Evolutionary conservation across 2,329 filamentous ascomycete genomes (phyloP), one percentile per base, ranked within the genome.

Genomic region (Curvularia spicifera): DNA sequence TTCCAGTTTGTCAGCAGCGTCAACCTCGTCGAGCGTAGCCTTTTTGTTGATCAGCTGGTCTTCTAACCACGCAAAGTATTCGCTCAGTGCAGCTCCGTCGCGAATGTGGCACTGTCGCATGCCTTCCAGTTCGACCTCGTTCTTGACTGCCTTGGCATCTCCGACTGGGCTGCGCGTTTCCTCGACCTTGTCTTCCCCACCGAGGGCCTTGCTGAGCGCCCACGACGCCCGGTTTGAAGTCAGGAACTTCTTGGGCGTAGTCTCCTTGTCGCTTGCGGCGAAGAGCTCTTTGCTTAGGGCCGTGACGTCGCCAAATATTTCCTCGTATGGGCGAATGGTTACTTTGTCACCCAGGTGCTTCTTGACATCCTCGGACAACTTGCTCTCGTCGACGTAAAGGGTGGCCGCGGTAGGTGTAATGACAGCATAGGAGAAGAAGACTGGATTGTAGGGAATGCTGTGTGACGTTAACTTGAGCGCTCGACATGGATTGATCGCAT

Each of bases 11-110:
- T 97, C 91, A 15, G 93, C 93, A n/a, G 87, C 95, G 65, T 91
- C 84, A 2, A 97, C 92, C 75, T 99, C 95, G 71, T 98, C 93
- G 7, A 99, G 78, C 4, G 81, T 84, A 1, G 84, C 84, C 61
- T 90, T 89, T 75, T 94, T 89, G 65, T 83, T 86, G 57, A 91
- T 74, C 24, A 99, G 82, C 72, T 97, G 89, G 69, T 97, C 86
- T 76, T 99, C 95, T 3, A 99, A 84, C 95, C 95, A 99, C 12
- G 95, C 92, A 76, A 99, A 97, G 76, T 93, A 99, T 74, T 97
- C 88, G 55, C 87, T 93, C 60, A 98, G 78, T 1, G 95, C 94
- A 46, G 92, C 93, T 46, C 95, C 95, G 71, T 99, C 95, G 63
- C 95, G 88, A 66, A 98, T 87, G 74, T 99, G 95, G 73, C 95